Percentiles rank a stretch among this genome's conserved stretches.
Conservation (phyloP, 257 asterid genomes). For the Galeopsis tetrahit region DNA sequence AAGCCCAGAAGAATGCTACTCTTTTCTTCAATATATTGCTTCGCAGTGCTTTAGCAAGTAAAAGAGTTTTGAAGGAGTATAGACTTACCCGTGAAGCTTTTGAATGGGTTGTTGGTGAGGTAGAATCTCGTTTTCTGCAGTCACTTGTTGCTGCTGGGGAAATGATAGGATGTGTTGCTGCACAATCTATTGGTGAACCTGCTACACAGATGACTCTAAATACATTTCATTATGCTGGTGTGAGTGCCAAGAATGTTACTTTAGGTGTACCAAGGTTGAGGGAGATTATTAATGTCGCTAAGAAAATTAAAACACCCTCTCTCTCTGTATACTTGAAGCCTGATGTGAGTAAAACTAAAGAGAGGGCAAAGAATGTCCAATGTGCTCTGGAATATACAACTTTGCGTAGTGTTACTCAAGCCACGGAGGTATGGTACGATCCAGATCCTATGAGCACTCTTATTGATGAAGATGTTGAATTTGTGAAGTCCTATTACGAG, state of each 20-base stretch:
- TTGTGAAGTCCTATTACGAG: slow-evolving; percentile 92
- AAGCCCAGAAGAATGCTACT: slow-evolving; percentile 98
- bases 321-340: slow-evolving; percentile 92
- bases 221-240: slow-evolving; percentile 99
- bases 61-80: slow-evolving; percentile 91
- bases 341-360: slow-evolving; percentile 76
- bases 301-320: slow-evolving; percentile 95
- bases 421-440: slow-evolving; percentile 99
- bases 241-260: slow-evolving; percentile 99
- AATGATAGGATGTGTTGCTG: slow-evolving; percentile 99
- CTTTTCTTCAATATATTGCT: slow-evolving; percentile 94
- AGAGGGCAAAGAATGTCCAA: slow-evolving; percentile 93
- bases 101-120: slow-evolving; percentile 98
- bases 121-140: slow-evolving; percentile 96
- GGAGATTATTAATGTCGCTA: slow-evolving; percentile 98
- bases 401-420: slow-evolving; percentile 91
- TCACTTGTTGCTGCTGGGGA: slow-evolving; percentile 99
- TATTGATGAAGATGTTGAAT: slow-evolving; percentile 90
- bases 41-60: slow-evolving; percentile 96
- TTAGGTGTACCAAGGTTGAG: slow-evolving; percentile 98
- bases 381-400: slow-evolving; percentile 98
- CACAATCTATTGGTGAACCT: slow-evolving; percentile 99
- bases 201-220: slow-evolving; percentile 99
- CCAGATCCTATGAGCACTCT: slow-evolving; percentile 94
- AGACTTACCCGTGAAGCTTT: slow-evolving; percentile 94